Conservation (phyloP, 2,329 filamentous ascomycete genomes). For the Cordyceps militaris region DNA sequence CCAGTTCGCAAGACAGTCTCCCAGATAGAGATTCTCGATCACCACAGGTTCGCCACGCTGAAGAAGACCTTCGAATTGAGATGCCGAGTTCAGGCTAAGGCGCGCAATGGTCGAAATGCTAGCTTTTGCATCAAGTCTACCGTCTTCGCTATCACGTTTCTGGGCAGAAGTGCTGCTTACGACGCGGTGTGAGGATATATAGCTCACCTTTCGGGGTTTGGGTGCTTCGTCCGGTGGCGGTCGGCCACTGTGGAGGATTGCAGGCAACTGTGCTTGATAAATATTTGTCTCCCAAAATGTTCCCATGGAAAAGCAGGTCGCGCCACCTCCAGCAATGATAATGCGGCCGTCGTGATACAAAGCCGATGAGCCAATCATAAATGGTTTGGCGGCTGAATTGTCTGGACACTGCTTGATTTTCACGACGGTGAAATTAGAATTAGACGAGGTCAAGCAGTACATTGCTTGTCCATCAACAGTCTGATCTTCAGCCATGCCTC, state of each 20-base stretch:
- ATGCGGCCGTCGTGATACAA: conserved; percentile 42
- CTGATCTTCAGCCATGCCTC: conserved; percentile 25
- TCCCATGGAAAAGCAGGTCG: conserved; percentile 86
- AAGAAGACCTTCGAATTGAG: conserved; percentile 56
- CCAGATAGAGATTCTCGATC: conserved; percentile 58
- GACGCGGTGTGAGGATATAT: neutral
- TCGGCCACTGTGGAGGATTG: neutral
- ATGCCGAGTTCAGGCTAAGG: conserved; percentile 40
- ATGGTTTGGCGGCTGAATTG: conserved; percentile 34
- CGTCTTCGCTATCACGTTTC: neutral
- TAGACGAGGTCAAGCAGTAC: neutral
- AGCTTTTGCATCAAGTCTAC: conserved; percentile 14
- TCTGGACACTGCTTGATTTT: conserved; percentile 10
- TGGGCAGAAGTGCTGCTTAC: conserved; percentile 12
- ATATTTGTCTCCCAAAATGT: conserved; percentile 69
- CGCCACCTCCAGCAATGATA: conserved; percentile 69
- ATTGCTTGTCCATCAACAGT: conserved; percentile 18
- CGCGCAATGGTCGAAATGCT: conserved; percentile 38
- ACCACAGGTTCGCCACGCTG: conserved; percentile 48
- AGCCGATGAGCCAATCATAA: conserved; percentile 64
- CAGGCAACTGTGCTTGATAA: conserved; percentile 32
- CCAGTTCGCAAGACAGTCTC: conserved; percentile 62
- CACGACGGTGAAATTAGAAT: conserved; percentile 5
- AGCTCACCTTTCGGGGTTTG: neutral
- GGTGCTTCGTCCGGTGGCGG: neutral